Conservation (phyloP, 306 rosid genomes). For the Benincasa hispida region DNA sequence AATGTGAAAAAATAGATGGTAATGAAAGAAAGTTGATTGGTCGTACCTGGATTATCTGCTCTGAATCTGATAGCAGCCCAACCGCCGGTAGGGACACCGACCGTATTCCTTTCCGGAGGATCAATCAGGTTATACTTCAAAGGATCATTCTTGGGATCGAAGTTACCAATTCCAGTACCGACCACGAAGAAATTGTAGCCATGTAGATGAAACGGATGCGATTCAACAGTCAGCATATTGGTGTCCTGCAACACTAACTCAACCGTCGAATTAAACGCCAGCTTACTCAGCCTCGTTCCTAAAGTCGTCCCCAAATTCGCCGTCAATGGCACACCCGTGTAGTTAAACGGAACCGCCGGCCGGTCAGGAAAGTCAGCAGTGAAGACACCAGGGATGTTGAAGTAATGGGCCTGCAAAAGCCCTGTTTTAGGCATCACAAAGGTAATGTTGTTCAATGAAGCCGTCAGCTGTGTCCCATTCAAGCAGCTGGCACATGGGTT, state of each 20-base stretch:
- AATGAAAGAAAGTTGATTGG: neutral
- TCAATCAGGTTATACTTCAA: conserved; percentile 19
- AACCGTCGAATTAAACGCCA: conserved; percentile 16
- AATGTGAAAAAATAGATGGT: neutral
- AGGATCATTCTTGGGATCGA: conserved; percentile 17
- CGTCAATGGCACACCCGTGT: conserved; percentile 16
- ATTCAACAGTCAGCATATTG: conserved; percentile 20
- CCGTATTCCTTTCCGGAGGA: conserved; percentile 20
- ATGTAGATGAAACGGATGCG: conserved; percentile 27
- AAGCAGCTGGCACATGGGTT: conserved; percentile 17
- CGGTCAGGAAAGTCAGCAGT: conserved; percentile 15
- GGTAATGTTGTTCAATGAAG: conserved; percentile 20
- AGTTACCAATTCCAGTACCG: conserved; percentile 23
- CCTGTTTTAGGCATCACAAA: conserved; percentile 21
- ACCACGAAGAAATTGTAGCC: conserved; percentile 24
- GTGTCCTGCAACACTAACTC: conserved; percentile 23
- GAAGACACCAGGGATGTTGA: conserved; percentile 14
- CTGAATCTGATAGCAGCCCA: conserved; percentile 21
- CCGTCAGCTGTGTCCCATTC: conserved; percentile 13
- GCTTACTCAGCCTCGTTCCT: conserved; percentile 16
- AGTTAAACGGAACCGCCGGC: conserved; percentile 15
- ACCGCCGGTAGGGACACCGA: conserved; percentile 22
- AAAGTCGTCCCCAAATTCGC: conserved; percentile 15
- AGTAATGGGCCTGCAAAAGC: conserved; percentile 23
- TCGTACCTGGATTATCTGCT: conserved; percentile 25